phyloP scores from a whole-genome alignment of 2,329 filamentous ascomycete species.

The Eurotiales sp. region DNA sequence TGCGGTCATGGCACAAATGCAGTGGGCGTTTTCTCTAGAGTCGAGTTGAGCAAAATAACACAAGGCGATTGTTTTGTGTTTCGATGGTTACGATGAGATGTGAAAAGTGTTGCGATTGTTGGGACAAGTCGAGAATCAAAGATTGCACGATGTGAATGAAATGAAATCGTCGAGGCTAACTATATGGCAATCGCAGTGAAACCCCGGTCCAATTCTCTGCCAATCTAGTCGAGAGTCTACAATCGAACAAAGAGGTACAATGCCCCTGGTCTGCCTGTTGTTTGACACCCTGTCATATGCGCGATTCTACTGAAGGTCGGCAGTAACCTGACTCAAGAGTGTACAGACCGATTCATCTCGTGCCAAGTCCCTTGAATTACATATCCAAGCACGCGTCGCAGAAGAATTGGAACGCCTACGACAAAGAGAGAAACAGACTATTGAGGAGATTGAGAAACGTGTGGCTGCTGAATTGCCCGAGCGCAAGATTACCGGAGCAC shows the following conservation, averaged over 20 bases:
- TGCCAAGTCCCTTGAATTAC: constrained; percentile 75
- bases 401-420: constrained; percentile 79
- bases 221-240: constrained; percentile 75
- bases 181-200: constrained; percentile 46
- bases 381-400: constrained; percentile 82
- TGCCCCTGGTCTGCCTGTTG: not conserved
- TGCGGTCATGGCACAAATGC: too few relatives aligned
- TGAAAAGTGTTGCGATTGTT: too few relatives aligned
- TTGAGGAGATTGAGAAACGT: constrained; percentile 65
- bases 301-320: not conserved
- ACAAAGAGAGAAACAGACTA: constrained; percentile 64
- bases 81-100: constrained; percentile 3
- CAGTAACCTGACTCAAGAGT: not conserved
- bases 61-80: constrained; percentile 7
- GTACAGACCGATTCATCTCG: constrained; percentile 82
- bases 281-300: not conserved
- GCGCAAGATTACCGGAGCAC: constrained; percentile 24
- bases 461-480: constrained; percentile 37
- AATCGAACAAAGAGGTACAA: constrained; percentile 77
- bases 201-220: constrained; percentile 70
- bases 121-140: too few relatives aligned
- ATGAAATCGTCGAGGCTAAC: constrained; percentile 15
- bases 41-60: not conserved
- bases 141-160: too few relatives aligned
- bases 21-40: too few relatives aligned